Conservation (phyloP, 129 eudicot genomes). For the Logfia minima region DNA sequence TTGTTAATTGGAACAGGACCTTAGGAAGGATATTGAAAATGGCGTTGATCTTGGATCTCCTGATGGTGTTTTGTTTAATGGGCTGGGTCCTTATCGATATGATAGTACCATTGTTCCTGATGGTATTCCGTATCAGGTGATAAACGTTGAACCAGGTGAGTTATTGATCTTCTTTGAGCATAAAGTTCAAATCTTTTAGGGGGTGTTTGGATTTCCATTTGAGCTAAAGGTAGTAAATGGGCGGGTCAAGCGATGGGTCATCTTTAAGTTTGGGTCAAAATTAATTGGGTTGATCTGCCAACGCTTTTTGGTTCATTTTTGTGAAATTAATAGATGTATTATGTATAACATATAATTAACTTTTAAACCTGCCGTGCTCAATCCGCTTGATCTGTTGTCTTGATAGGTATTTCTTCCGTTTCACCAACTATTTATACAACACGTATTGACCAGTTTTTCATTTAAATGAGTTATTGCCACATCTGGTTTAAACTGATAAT, state of each 20-base stretch:
- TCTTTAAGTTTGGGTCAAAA: background rate
- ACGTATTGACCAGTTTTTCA: background rate
- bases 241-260: background rate
- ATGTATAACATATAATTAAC: background rate
- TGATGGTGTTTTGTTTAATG: constrained; percentile 82
- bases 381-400: background rate
- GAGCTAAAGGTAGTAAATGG: background rate
- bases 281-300: background rate
- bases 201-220: constrained; percentile 1
- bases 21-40: constrained; percentile 62
- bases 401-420: background rate
- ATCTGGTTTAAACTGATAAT: background rate
- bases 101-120: constrained; percentile 56
- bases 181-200: constrained; percentile 6
- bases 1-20: constrained; percentile 57
- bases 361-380: background rate
- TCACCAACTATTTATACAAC: background rate
- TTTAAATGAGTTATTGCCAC: background rate
- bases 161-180: constrained; percentile 22
- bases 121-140: constrained; percentile 56
- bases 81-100: constrained; percentile 87
- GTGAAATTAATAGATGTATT: background rate
- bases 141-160: constrained; percentile 92
- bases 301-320: background rate
- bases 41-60: constrained; percentile 83